Evolutionary conservation across 345 rosid genomes (phyloP).

Genomic region (Populus simonii): DNA sequence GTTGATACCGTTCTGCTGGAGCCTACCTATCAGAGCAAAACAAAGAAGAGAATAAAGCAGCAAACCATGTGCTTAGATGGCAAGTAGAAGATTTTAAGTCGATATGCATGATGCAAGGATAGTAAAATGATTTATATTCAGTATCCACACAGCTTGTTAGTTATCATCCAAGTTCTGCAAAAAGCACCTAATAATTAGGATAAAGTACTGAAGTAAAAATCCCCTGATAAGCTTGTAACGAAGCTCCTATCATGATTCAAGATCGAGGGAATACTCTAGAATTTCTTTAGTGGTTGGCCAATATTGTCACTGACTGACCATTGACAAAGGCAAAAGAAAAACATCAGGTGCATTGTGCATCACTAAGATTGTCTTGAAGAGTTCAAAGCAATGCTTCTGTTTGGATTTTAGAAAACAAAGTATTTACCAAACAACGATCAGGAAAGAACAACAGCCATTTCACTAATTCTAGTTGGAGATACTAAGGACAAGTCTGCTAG

Average conservation of each 20-base stretch:
- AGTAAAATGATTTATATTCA: neutral
- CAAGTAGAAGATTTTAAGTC: neutral
- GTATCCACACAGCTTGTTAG: neutral
- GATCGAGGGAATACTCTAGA: neutral
- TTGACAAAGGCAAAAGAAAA: neutral
- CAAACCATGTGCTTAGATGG: slow-evolving; percentile 3
- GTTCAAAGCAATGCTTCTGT: neutral
- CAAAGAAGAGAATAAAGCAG: slow-evolving; percentile 6
- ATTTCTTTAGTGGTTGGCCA: neutral
- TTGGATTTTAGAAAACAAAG: neutral
- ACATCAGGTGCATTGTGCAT: neutral
- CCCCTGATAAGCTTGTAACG: neutral
- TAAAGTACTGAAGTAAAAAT: neutral
- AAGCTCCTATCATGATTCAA: neutral
- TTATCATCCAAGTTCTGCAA: neutral
- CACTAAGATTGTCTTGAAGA: neutral
- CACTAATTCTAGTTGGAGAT: neutral
- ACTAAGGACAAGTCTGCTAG: neutral
- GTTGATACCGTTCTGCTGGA: slow-evolving; percentile 75
- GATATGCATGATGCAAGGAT: neutral
- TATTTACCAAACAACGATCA: neutral
- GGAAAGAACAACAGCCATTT: neutral
- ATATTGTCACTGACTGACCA: neutral
- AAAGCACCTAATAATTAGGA: neutral
- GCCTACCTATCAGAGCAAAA: slow-evolving; percentile 43